Percentiles rank a stretch among this genome's conserved stretches.
Evolutionary conservation across 495 filamentous ascomycete genomes (phyloP).

Genomic region (Talaromyces wortmannii): DNA sequence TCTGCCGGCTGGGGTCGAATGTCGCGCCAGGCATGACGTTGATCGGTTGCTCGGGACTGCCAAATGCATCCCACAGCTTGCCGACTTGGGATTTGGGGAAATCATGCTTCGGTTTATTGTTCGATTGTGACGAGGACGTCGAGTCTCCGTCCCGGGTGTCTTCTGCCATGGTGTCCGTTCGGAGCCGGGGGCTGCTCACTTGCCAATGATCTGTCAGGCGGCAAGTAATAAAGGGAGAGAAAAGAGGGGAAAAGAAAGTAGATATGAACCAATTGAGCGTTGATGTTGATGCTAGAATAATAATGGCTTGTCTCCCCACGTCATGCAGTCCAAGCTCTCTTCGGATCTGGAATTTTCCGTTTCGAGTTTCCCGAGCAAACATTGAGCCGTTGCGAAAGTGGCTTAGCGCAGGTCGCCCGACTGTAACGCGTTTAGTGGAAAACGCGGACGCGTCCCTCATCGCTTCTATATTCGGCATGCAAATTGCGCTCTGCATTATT

Average conservation of each 20-base stretch:
- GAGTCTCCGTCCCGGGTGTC: slow-evolving; percentile 35
- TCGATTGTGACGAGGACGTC: slow-evolving; percentile 3
- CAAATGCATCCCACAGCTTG: slow-evolving; percentile 46
- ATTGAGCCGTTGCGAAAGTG: too few species aligned
- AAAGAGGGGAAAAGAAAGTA: background rate
- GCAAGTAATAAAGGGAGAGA: background rate
- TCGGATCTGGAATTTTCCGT: background rate
- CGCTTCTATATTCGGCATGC: background rate
- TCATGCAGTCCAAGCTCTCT: background rate
- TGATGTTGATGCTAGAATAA: too few species aligned
- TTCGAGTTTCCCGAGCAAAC: background rate
- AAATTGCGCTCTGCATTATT: too few species aligned
- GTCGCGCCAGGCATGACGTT: slow-evolving; percentile 41
- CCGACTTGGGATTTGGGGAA: slow-evolving; percentile 39
- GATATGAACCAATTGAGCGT: too few species aligned
- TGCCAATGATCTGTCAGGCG: background rate
- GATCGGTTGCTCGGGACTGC: slow-evolving; percentile 37
- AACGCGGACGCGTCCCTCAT: background rate
- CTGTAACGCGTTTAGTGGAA: background rate
- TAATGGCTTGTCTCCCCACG: too few species aligned
- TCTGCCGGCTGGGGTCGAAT: slow-evolving; percentile 41
- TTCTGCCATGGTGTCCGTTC: slow-evolving; percentile 42
- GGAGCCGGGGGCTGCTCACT: too few species aligned
- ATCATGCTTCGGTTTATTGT: slow-evolving; percentile 30
- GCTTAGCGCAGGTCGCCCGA: too few species aligned